Evolutionary conservation across 2,329 filamentous ascomycete species (phyloP), one percentile per base, ranked within the genome.

Genomic region (Botrytis porri): DNA sequence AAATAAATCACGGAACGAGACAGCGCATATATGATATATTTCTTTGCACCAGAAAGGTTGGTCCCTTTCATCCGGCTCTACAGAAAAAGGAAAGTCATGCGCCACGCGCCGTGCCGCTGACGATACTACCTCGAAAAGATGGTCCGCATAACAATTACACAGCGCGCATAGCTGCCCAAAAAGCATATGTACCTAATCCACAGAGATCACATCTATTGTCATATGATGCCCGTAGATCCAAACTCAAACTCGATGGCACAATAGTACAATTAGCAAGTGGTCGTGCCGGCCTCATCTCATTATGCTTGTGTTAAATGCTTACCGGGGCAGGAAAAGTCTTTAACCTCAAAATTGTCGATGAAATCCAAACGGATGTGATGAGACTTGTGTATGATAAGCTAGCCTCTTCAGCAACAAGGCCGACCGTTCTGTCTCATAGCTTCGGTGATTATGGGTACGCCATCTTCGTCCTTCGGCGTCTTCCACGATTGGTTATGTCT

Each of bases 151-250:
- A 54, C 62, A 67, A 72, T 78, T 37, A 69, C 67, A 73, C 75
- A 74, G 74, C 75, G 74, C 71, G 77, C 77, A 78, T 79, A 35
- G 77, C 78, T 75, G 77, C 78, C 78, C 74, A 78, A 79, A 75
- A 76, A 39, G 71, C 73, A 76, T 75, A 64, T 61, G 75, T 79
- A 77, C 78, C 77, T 79, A 75, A 79, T 74, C 67, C 63, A 62
- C 51, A 71, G 70, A 61, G 71, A 74, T 70, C 69, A 73, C 60
- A 66, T 67, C 62, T 67, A 70, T 37, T 67, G 48, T 72, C 60
- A 61, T 73, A 61, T 57, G 43, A 54, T 70, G 51, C 41, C 20
- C 35, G 62, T 62, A 63, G 72, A 73, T 73, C 71, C 18, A 45
- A 45, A 69, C 45, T 69, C 39, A 61, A 57, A 57, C 65, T 57